These are phyloP conservation scores for Neurospora sp. DNA, from an alignment of 495 filamentous ascomycete species.

Conservation along the genomic window DNA sequence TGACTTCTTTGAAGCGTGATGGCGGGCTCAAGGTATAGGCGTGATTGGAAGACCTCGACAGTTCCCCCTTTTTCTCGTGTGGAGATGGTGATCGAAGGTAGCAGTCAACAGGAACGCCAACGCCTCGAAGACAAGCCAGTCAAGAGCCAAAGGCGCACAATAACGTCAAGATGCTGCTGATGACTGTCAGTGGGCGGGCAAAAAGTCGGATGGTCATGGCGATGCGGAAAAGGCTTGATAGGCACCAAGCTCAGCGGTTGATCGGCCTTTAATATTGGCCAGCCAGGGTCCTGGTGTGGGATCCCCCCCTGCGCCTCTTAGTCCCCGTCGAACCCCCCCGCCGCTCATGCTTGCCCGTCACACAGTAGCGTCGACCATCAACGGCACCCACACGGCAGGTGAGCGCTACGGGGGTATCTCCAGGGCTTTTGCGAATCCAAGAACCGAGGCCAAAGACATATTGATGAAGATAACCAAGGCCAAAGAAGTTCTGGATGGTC, in stretches of 20 bases:
- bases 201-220: neutral
- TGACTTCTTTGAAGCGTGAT: neutral
- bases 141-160: neutral
- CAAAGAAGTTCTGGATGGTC: neutral
- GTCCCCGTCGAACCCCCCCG: conserved; percentile 1
- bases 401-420: neutral
- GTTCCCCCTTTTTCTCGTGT: neutral
- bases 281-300: conserved; percentile 11
- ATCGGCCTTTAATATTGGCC: conserved; percentile 40
- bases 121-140: neutral
- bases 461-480: neutral
- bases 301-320: conserved; percentile 9
- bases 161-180: neutral
- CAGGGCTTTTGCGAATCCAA: neutral
- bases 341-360: conserved; percentile 8
- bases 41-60: neutral
- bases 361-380: conserved; percentile 2
- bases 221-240: conserved; percentile 16
- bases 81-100: neutral
- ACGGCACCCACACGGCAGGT: neutral
- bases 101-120: neutral
- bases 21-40: neutral
- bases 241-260: conserved; percentile 30
- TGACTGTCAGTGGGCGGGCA: neutral
- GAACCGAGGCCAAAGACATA: neutral